Percentiles rank a stretch among this genome's conserved stretches.
phyloP scores from a whole-genome alignment of 208 protist genomes.

The Wallacemonas sp. region DNA sequence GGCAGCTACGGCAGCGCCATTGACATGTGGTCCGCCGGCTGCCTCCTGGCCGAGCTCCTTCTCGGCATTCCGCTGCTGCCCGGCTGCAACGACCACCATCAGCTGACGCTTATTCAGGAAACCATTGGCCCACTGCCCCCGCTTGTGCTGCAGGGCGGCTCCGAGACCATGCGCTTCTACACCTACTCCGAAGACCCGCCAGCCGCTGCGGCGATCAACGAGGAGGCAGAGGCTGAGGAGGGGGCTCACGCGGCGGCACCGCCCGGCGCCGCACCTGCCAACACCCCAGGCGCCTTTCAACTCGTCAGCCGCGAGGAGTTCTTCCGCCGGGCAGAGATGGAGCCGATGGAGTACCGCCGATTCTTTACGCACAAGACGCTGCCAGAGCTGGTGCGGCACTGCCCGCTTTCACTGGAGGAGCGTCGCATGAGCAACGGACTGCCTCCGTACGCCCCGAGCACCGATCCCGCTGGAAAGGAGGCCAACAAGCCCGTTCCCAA shows the following conservation, averaged over 20 bases:
- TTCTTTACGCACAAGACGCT: slow-evolving; percentile 74
- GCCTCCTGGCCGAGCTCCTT: slow-evolving; percentile 95
- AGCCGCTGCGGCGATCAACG: background rate
- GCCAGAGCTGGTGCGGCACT: slow-evolving; percentile 70
- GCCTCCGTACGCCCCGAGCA: slow-evolving; percentile 34
- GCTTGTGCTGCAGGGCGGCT: slow-evolving; percentile 57
- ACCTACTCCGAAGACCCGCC: background rate
- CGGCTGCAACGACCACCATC: slow-evolving; percentile 91
- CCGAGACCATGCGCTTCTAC: slow-evolving; percentile 54
- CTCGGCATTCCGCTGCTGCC: slow-evolving; percentile 95
- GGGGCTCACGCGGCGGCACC: background rate
- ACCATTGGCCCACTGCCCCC: slow-evolving; percentile 84
- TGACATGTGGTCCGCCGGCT: slow-evolving; percentile 98
- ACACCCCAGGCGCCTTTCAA: background rate
- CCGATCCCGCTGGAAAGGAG: slow-evolving; percentile 15
- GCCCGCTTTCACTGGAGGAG: slow-evolving; percentile 64
- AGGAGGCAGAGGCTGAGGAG: background rate
- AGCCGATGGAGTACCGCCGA: slow-evolving; percentile 39
- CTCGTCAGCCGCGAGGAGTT: slow-evolving; percentile 39
- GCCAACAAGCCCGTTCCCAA: slow-evolving; percentile 7
- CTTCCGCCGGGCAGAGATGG: slow-evolving; percentile 15
- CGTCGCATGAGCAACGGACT: slow-evolving; percentile 54
- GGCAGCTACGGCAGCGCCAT: slow-evolving; percentile 90
- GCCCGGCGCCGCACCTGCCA: background rate
- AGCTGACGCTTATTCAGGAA: slow-evolving; percentile 95